Evolutionary conservation across 371 early-diverging fungal genomes (phyloP).

Genomic region (Syncephalastrum racemosum): DNA sequence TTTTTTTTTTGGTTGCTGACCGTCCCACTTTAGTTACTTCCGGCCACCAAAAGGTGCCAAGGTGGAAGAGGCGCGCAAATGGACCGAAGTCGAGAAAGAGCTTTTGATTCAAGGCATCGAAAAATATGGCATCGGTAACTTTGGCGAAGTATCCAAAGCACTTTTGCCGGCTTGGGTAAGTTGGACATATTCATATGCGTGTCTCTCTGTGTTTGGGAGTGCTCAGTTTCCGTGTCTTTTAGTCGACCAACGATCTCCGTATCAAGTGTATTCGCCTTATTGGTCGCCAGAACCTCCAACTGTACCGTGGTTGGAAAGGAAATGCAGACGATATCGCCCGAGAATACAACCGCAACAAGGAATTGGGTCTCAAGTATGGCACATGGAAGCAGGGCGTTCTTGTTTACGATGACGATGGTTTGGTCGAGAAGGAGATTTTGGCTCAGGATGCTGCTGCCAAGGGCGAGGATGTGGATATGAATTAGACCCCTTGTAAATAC

Average conservation of each 20-base stretch:
- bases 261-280: constrained; percentile 83
- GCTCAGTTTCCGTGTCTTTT: constrained; percentile 3
- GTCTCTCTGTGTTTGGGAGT: neutral
- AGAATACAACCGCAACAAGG: constrained; percentile 81
- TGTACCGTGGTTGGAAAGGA: constrained; percentile 87
- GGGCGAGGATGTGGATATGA: constrained; percentile 27
- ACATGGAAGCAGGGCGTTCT: constrained; percentile 83
- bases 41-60: constrained; percentile 67
- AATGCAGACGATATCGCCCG: constrained; percentile 63
- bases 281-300: constrained; percentile 86
- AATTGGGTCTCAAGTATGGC: constrained; percentile 72
- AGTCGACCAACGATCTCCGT: constrained; percentile 82
- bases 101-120: constrained; percentile 81
- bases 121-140: constrained; percentile 86
- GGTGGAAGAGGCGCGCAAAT: constrained; percentile 64
- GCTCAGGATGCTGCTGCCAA: constrained; percentile 9
- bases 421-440: constrained; percentile 53
- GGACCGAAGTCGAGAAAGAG: constrained; percentile 80
- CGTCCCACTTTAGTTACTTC: constrained; percentile 62
- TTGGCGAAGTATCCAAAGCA: constrained; percentile 81
- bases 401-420: constrained; percentile 85
- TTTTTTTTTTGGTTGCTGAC: neutral
- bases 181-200: neutral
- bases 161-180: constrained; percentile 82
- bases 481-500: constrained; percentile 12